Percentiles rank a stretch among this genome's conserved stretches.
These are phyloP conservation scores for Eruca vesicaria DNA, from an alignment of 441 rosid species.

Conservation along the genomic window DNA sequence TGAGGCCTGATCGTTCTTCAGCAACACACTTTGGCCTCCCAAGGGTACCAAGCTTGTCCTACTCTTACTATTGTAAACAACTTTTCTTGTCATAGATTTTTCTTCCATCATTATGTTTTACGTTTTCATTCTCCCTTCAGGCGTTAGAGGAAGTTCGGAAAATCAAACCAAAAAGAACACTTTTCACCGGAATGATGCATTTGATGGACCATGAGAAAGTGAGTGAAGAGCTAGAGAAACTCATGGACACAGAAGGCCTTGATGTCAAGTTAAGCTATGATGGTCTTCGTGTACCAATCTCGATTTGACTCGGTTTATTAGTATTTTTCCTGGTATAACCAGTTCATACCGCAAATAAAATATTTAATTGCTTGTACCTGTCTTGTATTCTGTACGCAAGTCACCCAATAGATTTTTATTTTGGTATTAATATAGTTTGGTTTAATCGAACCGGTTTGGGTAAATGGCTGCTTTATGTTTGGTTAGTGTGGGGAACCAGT, in stretches of 20 bases:
- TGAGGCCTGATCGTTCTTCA: constrained; percentile 90
- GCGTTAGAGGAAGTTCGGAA: constrained; percentile 83
- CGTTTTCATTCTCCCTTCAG: constrained; percentile 32
- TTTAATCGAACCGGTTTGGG: constrained; percentile 4
- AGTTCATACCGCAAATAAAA: constrained; percentile 4
- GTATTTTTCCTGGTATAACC: not conserved
- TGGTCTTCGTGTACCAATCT: constrained; percentile 70
- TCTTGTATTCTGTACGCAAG: not conserved
- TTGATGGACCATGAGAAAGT: constrained; percentile 90
- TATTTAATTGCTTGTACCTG: not conserved
- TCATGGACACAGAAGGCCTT: constrained; percentile 68
- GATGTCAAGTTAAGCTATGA: constrained; percentile 80
- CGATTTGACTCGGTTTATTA: constrained; percentile 40
- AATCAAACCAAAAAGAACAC: not conserved
- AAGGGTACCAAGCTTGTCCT: not conserved
- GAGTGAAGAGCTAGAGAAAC: constrained; percentile 49
- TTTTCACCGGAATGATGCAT: constrained; percentile 71
- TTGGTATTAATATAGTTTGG: not conserved
- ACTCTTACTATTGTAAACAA: not conserved
- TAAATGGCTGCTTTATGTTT: not conserved
- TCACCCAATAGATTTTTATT: not conserved
- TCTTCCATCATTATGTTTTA: not conserved
- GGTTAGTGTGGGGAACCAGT: not conserved
- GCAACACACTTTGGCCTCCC: constrained; percentile 59
- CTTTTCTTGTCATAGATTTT: not conserved